Percentiles rank a stretch among this genome's conserved stretches.
Conservation (phyloP, 257 asterid genomes). For the Nicotiana paniculata region DNA sequence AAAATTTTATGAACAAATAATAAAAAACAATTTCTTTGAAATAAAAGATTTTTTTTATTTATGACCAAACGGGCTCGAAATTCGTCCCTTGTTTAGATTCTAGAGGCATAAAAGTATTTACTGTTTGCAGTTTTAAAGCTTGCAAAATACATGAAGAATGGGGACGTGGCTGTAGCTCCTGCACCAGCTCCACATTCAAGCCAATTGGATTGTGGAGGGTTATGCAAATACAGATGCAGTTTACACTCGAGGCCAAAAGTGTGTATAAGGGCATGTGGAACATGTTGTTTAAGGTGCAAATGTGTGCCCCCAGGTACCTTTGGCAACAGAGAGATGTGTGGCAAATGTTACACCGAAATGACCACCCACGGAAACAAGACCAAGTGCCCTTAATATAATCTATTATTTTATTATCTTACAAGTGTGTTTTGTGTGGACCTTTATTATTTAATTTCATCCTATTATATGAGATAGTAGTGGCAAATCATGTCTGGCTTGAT, state of each 20-base stretch:
- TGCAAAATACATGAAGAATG: constrained; percentile 17
- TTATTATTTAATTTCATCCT: not conserved
- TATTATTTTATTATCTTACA: not conserved
- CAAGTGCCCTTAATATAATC: constrained; percentile 40
- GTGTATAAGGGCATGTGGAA: constrained; percentile 55
- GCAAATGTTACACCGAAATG: constrained; percentile 55
- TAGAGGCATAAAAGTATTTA: not conserved
- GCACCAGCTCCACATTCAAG: constrained; percentile 15
- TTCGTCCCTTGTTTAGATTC: too few species aligned
- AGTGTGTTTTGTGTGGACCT: not conserved
- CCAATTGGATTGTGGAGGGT: constrained; percentile 33
- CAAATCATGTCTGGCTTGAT: not conserved
- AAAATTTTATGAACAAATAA: too few species aligned
- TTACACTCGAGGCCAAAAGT: constrained; percentile 47
- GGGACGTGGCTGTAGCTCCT: constrained; percentile 21
- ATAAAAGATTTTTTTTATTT: too few species aligned
- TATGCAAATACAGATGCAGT: constrained; percentile 48
- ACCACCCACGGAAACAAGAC: constrained; percentile 47
- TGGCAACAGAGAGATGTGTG: constrained; percentile 57
- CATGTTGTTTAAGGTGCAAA: constrained; percentile 54
- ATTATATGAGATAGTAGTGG: not conserved
- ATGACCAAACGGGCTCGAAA: too few species aligned
- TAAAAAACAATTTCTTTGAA: too few species aligned
- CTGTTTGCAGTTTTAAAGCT: constrained; percentile 18
- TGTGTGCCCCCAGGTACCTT: constrained; percentile 73